phyloP scores from a whole-genome alignment of 1,139 yeast species.

The Hemisphaericaspora xylofermentans region DNA sequence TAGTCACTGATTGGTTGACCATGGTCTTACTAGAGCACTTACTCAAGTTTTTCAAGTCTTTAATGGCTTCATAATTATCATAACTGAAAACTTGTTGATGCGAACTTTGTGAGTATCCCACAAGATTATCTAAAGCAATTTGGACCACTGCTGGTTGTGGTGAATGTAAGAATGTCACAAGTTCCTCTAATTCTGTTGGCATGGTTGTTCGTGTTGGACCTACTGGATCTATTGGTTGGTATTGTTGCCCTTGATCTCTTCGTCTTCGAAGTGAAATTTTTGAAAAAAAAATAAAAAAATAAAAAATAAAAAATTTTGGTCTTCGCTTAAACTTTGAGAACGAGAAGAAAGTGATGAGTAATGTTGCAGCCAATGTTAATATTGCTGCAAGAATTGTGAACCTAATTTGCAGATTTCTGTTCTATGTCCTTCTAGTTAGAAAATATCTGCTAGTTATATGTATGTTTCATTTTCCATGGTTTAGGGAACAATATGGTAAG shows the following conservation, averaged over 20 bases:
- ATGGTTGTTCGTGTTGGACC: conserved; percentile 23
- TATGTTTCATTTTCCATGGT: too few species aligned
- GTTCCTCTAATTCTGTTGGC: conserved; percentile 65
- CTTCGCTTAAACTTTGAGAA: not conserved
- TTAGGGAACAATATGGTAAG: too few species aligned
- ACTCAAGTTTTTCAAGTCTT: conserved; percentile 64
- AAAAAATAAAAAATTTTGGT: too few species aligned
- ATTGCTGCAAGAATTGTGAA: too few species aligned
- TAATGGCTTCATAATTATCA: conserved; percentile 69
- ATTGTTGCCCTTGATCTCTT: too few species aligned
- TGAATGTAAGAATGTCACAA: conserved; percentile 81
- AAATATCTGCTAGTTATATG: too few species aligned
- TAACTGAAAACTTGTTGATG: conserved; percentile 66
- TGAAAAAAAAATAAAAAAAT: not conserved
- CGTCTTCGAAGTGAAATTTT: too few species aligned
- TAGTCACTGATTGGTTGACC: conserved; percentile 72
- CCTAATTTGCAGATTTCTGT: too few species aligned
- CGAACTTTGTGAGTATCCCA: conserved; percentile 75
- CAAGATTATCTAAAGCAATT: conserved; percentile 81
- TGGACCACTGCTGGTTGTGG: conserved; percentile 81
- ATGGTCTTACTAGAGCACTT: conserved; percentile 48
- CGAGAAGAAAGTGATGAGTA: not conserved
- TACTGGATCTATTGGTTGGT: not conserved
- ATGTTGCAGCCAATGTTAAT: not conserved
- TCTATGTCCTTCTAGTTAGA: too few species aligned